Evolutionary conservation across 805 yeast genomes (phyloP).

Genomic region (Saturnispora galanensis): DNA sequence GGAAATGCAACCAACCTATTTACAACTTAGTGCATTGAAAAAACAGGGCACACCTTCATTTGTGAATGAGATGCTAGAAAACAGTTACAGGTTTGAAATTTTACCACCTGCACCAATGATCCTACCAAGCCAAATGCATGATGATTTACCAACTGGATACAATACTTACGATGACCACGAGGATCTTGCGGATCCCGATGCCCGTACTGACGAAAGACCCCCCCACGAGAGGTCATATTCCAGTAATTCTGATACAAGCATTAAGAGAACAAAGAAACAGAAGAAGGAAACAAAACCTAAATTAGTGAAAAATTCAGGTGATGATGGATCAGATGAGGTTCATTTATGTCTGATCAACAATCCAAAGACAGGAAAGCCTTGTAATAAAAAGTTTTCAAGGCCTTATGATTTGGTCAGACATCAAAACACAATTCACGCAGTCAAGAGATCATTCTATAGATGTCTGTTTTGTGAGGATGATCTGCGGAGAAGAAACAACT

Average conservation of each 20-base stretch:
- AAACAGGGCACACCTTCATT: conserved; percentile 22
- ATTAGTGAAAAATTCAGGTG: not conserved
- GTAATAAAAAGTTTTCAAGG: conserved; percentile 78
- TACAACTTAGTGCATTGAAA: not conserved
- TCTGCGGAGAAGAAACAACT: conserved; percentile 34
- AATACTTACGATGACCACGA: not conserved
- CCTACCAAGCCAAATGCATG: conserved; percentile 4
- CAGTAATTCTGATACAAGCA: not conserved
- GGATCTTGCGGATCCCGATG: too few relatives aligned
- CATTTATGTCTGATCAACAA: conserved; percentile 53
- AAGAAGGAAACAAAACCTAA: conserved; percentile 3
- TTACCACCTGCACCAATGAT: conserved; percentile 14
- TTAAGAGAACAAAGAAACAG: conserved; percentile 4
- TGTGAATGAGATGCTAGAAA: conserved; percentile 11
- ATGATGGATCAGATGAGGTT: conserved; percentile 18
- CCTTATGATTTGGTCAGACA: conserved; percentile 93
- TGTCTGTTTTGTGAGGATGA: conserved; percentile 80
- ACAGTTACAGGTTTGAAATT: conserved; percentile 3
- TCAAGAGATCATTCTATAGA: conserved; percentile 72
- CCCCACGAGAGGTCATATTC: conserved; percentile 6
- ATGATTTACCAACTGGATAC: not conserved
- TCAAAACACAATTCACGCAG: conserved; percentile 92
- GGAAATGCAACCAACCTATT: conserved; percentile 5
- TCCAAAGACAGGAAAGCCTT: conserved; percentile 52
- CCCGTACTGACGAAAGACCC: not conserved